Evolutionary conservation across 495 filamentous ascomycete species (phyloP).

Genomic region (Neurospora sp.): DNA sequence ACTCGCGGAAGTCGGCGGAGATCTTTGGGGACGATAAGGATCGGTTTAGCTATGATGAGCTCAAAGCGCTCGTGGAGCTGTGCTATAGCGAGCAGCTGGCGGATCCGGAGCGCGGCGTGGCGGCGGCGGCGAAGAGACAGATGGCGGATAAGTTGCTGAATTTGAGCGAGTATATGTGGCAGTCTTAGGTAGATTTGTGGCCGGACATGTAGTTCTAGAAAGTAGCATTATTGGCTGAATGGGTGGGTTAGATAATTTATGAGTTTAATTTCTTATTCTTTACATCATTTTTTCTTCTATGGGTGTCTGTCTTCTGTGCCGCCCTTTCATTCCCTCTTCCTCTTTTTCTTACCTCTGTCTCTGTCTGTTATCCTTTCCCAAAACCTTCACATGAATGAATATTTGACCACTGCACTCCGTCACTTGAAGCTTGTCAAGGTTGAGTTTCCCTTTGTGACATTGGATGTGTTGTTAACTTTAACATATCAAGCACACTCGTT

Average conservation of each 20-base stretch:
- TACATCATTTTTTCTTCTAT: too few species aligned
- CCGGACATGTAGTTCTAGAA: background rate
- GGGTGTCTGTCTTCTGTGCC: too few species aligned
- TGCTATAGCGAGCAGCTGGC: conserved; percentile 74
- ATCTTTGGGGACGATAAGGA: conserved; percentile 27
- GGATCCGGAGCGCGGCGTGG: conserved; percentile 62
- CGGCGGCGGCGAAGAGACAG: conserved; percentile 59
- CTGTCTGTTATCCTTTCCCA: too few species aligned
- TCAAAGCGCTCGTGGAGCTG: conserved; percentile 74
- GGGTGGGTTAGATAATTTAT: background rate
- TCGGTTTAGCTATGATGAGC: conserved; percentile 68
- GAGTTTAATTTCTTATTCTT: background rate
- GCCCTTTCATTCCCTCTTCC: too few species aligned
- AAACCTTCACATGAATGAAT: too few species aligned
- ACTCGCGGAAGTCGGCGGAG: background rate
- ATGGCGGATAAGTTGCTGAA: conserved; percentile 65
- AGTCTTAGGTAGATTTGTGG: conserved; percentile 24
- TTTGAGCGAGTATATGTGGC: conserved; percentile 76
- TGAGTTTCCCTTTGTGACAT: too few species aligned
- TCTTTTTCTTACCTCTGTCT: too few species aligned
- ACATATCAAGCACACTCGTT: too few species aligned
- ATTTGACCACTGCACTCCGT: too few species aligned
- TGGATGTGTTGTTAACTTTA: too few species aligned
- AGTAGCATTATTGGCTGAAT: background rate
- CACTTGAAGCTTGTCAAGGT: too few species aligned